phyloP scores from a whole-genome alignment of 257 asterid genomes.

The Eucommia ulmoides region DNA sequence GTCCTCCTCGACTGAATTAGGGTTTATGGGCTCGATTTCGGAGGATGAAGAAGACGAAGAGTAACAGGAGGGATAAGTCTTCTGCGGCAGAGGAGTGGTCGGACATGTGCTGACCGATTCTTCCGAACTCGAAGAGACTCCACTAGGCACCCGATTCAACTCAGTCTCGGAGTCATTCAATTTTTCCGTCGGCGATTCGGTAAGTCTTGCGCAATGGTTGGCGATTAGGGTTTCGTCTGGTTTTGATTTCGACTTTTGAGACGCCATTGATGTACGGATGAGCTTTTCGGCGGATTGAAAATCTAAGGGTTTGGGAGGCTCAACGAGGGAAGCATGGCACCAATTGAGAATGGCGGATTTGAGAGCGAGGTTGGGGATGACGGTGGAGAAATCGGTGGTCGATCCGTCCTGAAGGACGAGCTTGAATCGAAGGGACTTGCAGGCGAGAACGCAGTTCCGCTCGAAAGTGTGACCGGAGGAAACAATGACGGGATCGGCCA shows the following conservation, averaged over 20 bases:
- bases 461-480: constrained; percentile 91
- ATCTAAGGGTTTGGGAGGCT: constrained; percentile 50
- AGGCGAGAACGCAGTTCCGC: constrained; percentile 58
- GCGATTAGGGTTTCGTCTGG: neutral
- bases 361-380: constrained; percentile 83
- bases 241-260: constrained; percentile 1
- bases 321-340: constrained; percentile 37
- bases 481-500: constrained; percentile 90
- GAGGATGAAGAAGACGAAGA: constrained; percentile 50
- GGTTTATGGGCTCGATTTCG: constrained; percentile 25
- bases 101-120: constrained; percentile 31
- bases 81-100: constrained; percentile 27
- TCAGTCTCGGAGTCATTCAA: neutral
- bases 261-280: constrained; percentile 23
- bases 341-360: constrained; percentile 60
- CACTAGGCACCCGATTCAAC: constrained; percentile 28
- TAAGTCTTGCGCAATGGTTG: no score
- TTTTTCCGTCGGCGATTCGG: neutral
- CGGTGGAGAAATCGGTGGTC: constrained; percentile 48
- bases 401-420: constrained; percentile 45
- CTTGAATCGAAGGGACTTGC: constrained; percentile 48
- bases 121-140: constrained; percentile 41
- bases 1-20: constrained; percentile 39
- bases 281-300: constrained; percentile 48
- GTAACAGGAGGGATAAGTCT: constrained; percentile 43